Percentiles rank a stretch among this genome's conserved stretches.
These are phyloP conservation scores for Rhynchospora breviuscula DNA, from an alignment of 176 grass and related monocot genomes.

Conservation along the genomic window DNA sequence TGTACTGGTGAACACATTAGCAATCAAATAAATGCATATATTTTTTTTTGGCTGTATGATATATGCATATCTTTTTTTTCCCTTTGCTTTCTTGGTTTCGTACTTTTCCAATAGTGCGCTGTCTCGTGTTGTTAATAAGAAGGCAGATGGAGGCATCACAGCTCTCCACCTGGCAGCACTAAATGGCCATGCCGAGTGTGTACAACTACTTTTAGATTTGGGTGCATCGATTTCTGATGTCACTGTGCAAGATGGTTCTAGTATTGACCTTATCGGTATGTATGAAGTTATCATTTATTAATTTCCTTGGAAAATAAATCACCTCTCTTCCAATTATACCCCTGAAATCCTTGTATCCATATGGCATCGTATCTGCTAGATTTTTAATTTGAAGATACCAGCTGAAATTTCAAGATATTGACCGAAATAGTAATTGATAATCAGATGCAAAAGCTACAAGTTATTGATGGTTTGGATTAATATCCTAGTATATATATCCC, in stretches of 20 bases:
- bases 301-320: not conserved
- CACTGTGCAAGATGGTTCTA: constrained; percentile 91
- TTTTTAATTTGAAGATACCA: not conserved
- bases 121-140: constrained; percentile 55
- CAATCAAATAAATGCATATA: not conserved
- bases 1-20: not conserved
- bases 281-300: constrained; percentile 10
- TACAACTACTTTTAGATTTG: constrained; percentile 81
- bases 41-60: constrained; percentile 16
- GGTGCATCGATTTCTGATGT: constrained; percentile 77
- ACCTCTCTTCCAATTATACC: not conserved
- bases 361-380: not conserved
- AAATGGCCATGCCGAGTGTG: constrained; percentile 74
- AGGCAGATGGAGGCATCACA: constrained; percentile 84
- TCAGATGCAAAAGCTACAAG: not conserved
- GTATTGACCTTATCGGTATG: constrained; percentile 92
- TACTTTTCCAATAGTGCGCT: constrained; percentile 40
- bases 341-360: not conserved
- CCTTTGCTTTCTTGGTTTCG: constrained; percentile 23
- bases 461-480: not conserved
- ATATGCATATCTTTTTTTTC: constrained; percentile 26
- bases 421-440: not conserved
- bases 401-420: not conserved
- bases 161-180: constrained; percentile 86
- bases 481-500: not conserved